Evolutionary conservation across 345 rosid species (phyloP), one percentile per base, ranked within the genome.

Genomic region (Rubroshorea leprosula): DNA sequence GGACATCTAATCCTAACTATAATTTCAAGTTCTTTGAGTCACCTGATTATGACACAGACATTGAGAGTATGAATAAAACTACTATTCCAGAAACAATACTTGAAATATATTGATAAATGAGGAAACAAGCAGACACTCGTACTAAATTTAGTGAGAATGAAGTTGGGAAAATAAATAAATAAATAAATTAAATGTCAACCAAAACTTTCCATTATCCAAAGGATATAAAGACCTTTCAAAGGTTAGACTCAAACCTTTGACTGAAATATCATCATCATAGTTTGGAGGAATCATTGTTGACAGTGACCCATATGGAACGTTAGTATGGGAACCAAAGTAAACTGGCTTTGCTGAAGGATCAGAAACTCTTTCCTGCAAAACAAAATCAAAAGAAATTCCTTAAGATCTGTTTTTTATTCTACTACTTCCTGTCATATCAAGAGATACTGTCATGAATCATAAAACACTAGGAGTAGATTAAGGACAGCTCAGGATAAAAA

Each of bases 331-430:
- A 61, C 54, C 47, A 55, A 69, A 76, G 53, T 50, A 67, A 52
- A 74, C 67, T 17, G 70, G 19, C 68, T 76, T 74, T 47, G 56
- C 50, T 47, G 80, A 69, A 69, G 70, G 51, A 74, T 74, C 83
- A 23, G 49, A 52, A 46, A 65, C 66, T 74, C 73, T 78, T 72
- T 80, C 89, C 89, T 83, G 77, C 23, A 18, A 67, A 44, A 44
- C 23, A 9, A 19, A 23, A 19, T 17, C 3, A 47, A 47, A 7
- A 47, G 21, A 47, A n/a, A n/a, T n/a, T n/a, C n/a, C n/a, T n/a
- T n/a, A n/a, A n/a, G n/a, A n/a, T n/a, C n/a, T n/a, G n/a, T n/a
- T n/a, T n/a, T n/a, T n/a, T n/a, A n/a, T n/a, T n/a, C n/a, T n/a
- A n/a, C n/a, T n/a, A n/a, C n/a, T n/a, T n/a, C n/a, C n/a, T n/a